Base-by-base conservation (phyloP, 78 protist genomes). In the Cavenderia fasciculata region DNA sequence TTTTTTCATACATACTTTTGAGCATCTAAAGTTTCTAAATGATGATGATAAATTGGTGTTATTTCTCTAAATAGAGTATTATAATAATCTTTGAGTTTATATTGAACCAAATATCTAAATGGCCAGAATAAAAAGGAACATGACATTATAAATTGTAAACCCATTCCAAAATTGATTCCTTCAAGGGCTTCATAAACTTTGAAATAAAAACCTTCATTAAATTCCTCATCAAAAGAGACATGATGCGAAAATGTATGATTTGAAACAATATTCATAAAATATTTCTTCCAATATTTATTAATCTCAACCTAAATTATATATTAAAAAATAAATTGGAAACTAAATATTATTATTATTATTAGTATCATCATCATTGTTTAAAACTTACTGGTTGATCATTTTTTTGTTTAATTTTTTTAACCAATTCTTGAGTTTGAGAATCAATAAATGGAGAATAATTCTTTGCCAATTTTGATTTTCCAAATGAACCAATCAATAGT, bases 31-130 rank as follows among this genome's bases (percentile, higher is more conserved):
- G 69, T 62, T 16, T 18, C 7, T 18, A 77, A n/a, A 47, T 77
- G 87, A 36, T 77, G 56, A 77, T 77, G 21, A 21, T 77, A 77
- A 41, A 77, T n/a, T n/a, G 44, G 65, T 23, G 34, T 49, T 19
- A 77, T 43, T 44, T 62, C 44, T 62, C 6, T 0, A 3, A 34
- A 41, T 0, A 77, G n/a, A n/a, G 59, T 31, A 7, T 23, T 46
- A 46, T 21, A 10, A n/a, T 77, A 47, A 25, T 36, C 3, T 23
- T 33, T 52, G 7, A 62, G 62, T 2, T n/a, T 16, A 10, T 36
- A 16, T 16, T 31, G 29, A 12, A 1, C 16, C 21, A 25, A 77
- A 47, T 62, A 77, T 46, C 31, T 62, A 0, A 77, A 34, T 27
- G 72, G 74, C 23, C 19, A 43, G 18, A 65, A 10, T 2, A 34